Evolutionary conservation across 768 basidiomycete genomes (phyloP), one percentile per base, ranked within the genome.

Genomic region (Psilocybe azurescens): DNA sequence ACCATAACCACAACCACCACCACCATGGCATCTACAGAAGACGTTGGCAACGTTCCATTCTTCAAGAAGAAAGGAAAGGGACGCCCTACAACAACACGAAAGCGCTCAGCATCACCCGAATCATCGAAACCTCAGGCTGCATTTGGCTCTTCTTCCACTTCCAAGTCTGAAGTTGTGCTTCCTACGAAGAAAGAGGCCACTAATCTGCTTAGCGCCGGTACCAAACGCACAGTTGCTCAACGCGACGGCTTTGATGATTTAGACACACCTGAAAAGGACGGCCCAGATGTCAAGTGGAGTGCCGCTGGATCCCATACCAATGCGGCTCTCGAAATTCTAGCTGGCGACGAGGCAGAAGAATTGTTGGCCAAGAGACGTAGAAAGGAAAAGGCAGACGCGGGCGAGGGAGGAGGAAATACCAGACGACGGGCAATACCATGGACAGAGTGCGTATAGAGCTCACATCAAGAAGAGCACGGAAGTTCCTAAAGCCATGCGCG

Each of bases 351-450:
- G 74, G 88, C 87, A 1, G 89, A 91, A 67, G 90, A 87, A 67
- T 73, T 95, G 29, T 80, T 94, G 50, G 87, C 88, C 32, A 93
- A 92, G 75, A 81, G 88, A 60, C 81, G 78, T 52, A 80, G 81
- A 70, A 86, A 86, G 66, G 88, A 84, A 61, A 81, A 77, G 70
- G 72, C 73, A 29, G 84, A 84, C 14, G 75, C 72, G 32, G 84
- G 78, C 16, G 83, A 82, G n/a, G n/a, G 81, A 80, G 11, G 83
- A 83, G 2, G 88, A 89, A 44, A 47, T 85, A 0, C 85, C 87
- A 0, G 89, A 95, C 62, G 94, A 96, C 74, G 95, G 95, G 6
- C 72, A 93, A 69, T 99, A 99, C 72, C 86, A 83, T 55, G 97
- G 97, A 2, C 86, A 92, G 73, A 87, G 85, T 49, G 91, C 88